Conservation (phyloP, 2,329 filamentous ascomycete species). For the Didymellaceae sp. region DNA sequence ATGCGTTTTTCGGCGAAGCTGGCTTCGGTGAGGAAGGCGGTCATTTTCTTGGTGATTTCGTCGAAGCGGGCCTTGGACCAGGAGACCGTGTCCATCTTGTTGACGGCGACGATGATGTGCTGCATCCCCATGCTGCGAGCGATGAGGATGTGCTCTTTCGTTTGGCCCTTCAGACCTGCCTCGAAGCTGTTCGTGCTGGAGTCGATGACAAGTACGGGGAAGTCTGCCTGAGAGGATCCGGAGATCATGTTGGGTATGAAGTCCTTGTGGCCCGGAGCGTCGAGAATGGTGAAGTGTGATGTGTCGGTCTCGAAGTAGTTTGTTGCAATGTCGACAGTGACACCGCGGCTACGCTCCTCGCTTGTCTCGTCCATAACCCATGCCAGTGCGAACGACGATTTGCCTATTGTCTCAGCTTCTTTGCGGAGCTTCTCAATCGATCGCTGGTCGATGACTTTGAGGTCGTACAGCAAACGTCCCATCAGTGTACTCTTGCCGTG, state of each 20-base stretch:
- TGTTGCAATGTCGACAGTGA: slow-evolving; percentile 96
- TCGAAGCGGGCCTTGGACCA: slow-evolving; percentile 87
- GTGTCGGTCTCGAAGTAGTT: slow-evolving; percentile 91
- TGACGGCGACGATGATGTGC: slow-evolving; percentile 86
- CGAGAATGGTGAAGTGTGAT: slow-evolving; percentile 89
- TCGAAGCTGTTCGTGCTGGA: slow-evolving; percentile 91
- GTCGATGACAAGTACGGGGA: slow-evolving; percentile 93
- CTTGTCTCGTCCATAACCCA: slow-evolving; percentile 95
- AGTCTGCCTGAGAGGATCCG: slow-evolving; percentile 92
- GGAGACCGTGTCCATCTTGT: slow-evolving; percentile 87
- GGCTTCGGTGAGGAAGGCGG: slow-evolving; percentile 79
- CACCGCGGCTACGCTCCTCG: slow-evolving; percentile 86
- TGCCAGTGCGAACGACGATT: slow-evolving; percentile 92
- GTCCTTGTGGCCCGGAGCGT: slow-evolving; percentile 92
- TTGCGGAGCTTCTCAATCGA: slow-evolving; percentile 87
- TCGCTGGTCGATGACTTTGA: slow-evolving; percentile 85
- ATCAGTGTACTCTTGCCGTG: slow-evolving; percentile 98
- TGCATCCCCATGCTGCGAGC: slow-evolving; percentile 91
- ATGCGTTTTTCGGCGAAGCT: slow-evolving; percentile 84
- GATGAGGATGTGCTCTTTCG: slow-evolving; percentile 88
- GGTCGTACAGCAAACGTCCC: slow-evolving; percentile 89
- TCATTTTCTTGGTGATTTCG: slow-evolving; percentile 83
- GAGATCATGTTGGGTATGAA: slow-evolving; percentile 99
- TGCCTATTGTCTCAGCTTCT: slow-evolving; percentile 90
- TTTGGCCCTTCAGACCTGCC: slow-evolving; percentile 90